Conservation (phyloP, 495 filamentous ascomycete species). For the Friedmanniomyces endolithicus region DNA sequence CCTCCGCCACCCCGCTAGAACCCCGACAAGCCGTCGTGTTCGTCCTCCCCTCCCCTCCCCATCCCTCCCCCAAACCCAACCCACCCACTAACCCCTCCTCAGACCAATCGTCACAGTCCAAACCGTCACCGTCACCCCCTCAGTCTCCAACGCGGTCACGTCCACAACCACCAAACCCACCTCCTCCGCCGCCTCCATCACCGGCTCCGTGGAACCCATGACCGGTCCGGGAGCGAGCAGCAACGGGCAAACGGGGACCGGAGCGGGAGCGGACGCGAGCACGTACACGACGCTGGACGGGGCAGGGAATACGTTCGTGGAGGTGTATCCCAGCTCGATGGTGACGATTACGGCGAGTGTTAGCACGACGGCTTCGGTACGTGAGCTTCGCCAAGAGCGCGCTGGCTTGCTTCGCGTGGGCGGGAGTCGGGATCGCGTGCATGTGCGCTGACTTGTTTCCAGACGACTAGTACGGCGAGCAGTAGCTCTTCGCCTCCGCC, state of each 20-base stretch:
- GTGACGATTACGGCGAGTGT: background rate
- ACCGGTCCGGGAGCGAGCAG: slow-evolving; percentile 3
- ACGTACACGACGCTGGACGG: background rate
- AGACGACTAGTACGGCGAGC: background rate
- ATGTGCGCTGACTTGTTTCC: background rate
- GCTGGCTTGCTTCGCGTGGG: no score
- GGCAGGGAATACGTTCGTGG: slow-evolving; percentile 3
- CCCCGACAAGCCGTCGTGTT: background rate
- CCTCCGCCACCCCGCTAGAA: background rate
- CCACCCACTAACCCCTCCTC: background rate
- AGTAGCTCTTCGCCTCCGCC: background rate
- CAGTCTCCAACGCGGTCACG: background rate
- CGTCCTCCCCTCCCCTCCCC: background rate
- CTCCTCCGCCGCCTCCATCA: no score
- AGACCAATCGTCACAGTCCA: slow-evolving; percentile 1
- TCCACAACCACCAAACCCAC: background rate
- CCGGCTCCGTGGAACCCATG: background rate
- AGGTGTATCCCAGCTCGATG: background rate
- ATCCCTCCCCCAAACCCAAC: no score
- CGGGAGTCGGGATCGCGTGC: no score
- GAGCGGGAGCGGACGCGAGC: background rate
- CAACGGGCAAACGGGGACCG: slow-evolving; percentile 1
- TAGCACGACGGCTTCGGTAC: background rate
- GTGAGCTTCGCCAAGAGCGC: background rate
- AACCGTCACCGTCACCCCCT: slow-evolving; percentile 2